Evolutionary conservation across 345 rosid species (phyloP), one percentile per base, ranked within the genome.

Genomic region (Adansonia digitata): DNA sequence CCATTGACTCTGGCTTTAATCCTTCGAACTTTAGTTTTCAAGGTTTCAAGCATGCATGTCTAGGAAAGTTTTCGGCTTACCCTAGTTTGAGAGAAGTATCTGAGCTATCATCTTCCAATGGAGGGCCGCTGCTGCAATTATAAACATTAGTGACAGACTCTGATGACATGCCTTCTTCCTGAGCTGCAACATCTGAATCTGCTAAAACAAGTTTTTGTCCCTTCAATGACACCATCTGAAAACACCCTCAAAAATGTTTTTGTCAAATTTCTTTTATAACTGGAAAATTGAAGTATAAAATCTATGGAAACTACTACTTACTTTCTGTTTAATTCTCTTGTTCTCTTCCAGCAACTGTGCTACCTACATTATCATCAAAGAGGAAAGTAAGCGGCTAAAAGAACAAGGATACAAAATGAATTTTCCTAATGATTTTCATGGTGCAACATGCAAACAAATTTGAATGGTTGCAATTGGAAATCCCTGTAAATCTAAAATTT

Each of bases 111-210:
- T 88, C 91, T 22, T 86, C 91, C 5, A 62, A 59, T 35, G 89
- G 79, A 55, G 91, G 88, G 59, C 88, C 90, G 17, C 91, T 83
- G 78, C 73, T 86, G 84, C 85, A 85, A 82, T 88, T 81, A 84
- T 82, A 87, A 20, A 82, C 82, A 48, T 86, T 83, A 63, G 85
- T 75, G 6, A 74, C 87, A 3, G 94, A 88, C 65, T 88, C 92
- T 1, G 92, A 83, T 5, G 92, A 90, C 75, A 84, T 8, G 43
- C 92, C 91, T 83, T 90, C 92, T 77, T 90, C 90, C 20, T 77
- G 88, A 11, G 77, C 69, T 2, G 34, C 82, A 7, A 29, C 46
- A 60, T 83, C 86, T 0, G 82, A 65, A 7, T 90, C 88, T 42
- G 35, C 1, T 42, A 69, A 12, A 0, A 7, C 74, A 17, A 24